Base-by-base conservation (phyloP, 371 early-diverging fungal genomes). In the Funneliformis caledonium region DNA sequence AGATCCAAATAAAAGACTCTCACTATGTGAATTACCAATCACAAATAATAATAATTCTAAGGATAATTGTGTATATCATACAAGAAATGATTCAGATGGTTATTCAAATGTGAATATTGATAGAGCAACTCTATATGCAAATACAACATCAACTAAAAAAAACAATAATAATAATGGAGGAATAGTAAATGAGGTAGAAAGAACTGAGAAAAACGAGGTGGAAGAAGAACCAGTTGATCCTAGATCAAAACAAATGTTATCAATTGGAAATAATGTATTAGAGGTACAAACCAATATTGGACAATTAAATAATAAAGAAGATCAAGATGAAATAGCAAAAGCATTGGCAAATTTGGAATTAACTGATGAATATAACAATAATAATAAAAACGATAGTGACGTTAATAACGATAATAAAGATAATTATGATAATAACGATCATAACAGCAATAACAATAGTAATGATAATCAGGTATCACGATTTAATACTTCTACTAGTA, bases 241-340 rank as follows among this genome's bases (percentile, higher is more conserved):
- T 19, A 22, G 56, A 60, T 14, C 68, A 1, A 43, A 69, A 45
- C 48, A 69, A 79, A 31, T 69, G 11, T 42, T 79, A 50, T 56
- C 69, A 11, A 60, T 79, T 43, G 80, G 80, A 26, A 12, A 19
- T 19, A 79, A 79, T 79, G 43, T 70, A 14, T 70, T 79, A n/a
- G 69, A 68, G 70, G 67, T 79, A n/a, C 22, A 79, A 8, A 19
- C 56, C 0, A 68, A 33, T 78, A 68, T 2, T 19, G 42, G 12
- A 19, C 12, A 50, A 9, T 3, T 8, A 22, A 61, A 33, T 42
- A 43, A 75, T n/a, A 75, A 61, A 19, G 19, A 0, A 14, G 70
- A 60, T 43, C 11, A 69, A 22, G 37, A 79, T 69, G 22, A 19
- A 45, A 70, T 70, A 48, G 70, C 10, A 22, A 7, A 72, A 48